phyloP scores from a whole-genome alignment of 441 rosid species.

The Mallotus japonicus region DNA sequence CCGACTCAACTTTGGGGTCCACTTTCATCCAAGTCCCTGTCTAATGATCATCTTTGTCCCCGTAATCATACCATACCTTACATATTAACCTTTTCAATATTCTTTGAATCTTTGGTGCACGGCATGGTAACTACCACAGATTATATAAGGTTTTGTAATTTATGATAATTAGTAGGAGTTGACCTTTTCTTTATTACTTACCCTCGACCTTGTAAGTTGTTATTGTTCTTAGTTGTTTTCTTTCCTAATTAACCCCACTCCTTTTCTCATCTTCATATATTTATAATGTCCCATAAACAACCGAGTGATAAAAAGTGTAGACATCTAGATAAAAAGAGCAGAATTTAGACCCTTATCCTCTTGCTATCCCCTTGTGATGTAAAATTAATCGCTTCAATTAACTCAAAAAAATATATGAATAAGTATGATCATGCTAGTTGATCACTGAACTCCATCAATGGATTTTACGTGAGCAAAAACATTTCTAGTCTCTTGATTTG shows the following conservation, averaged over 20 bases:
- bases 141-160: neutral
- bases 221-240: neutral
- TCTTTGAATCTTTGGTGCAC: slow-evolving; percentile 3
- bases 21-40: slow-evolving; percentile 19
- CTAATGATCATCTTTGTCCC: slow-evolving; percentile 36
- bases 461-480: neutral
- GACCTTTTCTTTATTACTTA: slow-evolving; percentile 19
- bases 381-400: too few species aligned
- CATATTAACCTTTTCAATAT: neutral
- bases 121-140: slow-evolving; percentile 14
- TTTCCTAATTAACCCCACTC: neutral
- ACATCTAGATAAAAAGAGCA: too few species aligned
- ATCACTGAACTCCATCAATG: neutral
- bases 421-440: neutral
- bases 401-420: too few species aligned
- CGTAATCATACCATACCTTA: slow-evolving; percentile 29
- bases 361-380: too few species aligned
- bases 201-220: neutral
- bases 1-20: neutral
- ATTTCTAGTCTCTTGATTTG: neutral
- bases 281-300: too few species aligned
- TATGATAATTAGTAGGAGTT: slow-evolving; percentile 22
- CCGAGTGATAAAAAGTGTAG: too few species aligned
- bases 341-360: too few species aligned
- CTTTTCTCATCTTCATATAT: neutral